Evolutionary conservation across 2,329 filamentous ascomycete species (phyloP).

Genomic region (Karstenula rhodostoma): DNA sequence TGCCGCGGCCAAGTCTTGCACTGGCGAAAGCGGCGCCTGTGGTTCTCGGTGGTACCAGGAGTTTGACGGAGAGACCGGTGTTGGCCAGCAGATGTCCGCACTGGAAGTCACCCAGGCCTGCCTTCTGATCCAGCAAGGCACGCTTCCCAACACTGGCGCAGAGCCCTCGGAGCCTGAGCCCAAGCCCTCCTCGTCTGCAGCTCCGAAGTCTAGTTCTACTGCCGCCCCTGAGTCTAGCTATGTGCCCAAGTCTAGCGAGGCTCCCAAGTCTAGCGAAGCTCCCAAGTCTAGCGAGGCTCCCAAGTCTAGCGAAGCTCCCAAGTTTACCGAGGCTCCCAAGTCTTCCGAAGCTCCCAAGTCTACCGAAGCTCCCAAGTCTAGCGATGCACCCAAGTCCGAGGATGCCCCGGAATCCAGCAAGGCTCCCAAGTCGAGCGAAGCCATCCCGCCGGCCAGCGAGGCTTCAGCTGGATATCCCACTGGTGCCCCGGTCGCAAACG

Average conservation of each 20-base stretch:
- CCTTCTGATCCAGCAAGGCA: conserved; percentile 44
- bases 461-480: conserved; percentile 15
- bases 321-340: not conserved
- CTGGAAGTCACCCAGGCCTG: conserved; percentile 56
- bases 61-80: conserved; percentile 53
- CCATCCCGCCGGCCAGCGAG: conserved; percentile 11
- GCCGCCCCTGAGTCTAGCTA: conserved; percentile 5
- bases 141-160: conserved; percentile 38
- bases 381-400: conserved; percentile 1
- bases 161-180: conserved; percentile 28
- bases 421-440: conserved; percentile 17
- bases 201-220: conserved; percentile 28
- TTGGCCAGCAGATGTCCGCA: conserved; percentile 56
- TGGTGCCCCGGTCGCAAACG: conserved; percentile 12
- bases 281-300: too few relatives aligned
- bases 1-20: conserved; percentile 55
- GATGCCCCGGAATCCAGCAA: conserved; percentile 1
- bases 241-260: conserved; percentile 1
- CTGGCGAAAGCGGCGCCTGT: conserved; percentile 52
- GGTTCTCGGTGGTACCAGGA: conserved; percentile 56
- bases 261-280: conserved; percentile 7
- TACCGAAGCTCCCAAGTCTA: not conserved
- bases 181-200: conserved; percentile 16
- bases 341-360: too few relatives aligned
- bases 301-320: too few relatives aligned